A percentile compares a stretch with the other conserved stretches of the same genome.
Conservation (phyloP, 1,139 yeast genomes). For the Kurtzmaniella quercitrusa region DNA sequence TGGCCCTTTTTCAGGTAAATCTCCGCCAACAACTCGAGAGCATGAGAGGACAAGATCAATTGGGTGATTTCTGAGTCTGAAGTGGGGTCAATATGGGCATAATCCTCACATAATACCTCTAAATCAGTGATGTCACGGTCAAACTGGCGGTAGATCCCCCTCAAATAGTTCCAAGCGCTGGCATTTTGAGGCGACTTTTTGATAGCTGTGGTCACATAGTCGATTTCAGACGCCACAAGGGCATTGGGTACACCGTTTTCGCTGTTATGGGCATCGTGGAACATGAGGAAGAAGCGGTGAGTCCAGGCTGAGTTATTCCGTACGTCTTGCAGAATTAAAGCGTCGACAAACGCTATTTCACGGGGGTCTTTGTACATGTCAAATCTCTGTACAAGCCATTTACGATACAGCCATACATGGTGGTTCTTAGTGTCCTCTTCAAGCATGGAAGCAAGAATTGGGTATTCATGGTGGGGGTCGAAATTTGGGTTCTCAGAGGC, state of each 20-base stretch:
- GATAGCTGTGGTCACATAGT: conserved; percentile 45
- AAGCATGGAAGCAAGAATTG: conserved; percentile 62
- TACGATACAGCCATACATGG: conserved; percentile 92
- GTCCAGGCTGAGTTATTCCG: conserved; percentile 95
- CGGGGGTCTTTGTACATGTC: conserved; percentile 35
- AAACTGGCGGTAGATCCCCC: conserved; percentile 50
- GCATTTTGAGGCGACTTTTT: conserved; percentile 71
- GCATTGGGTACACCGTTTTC: conserved; percentile 13
- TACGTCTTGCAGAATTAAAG: conserved; percentile 55
- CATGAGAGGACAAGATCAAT: conserved; percentile 51
- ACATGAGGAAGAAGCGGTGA: conserved; percentile 63
- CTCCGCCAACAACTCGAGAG: conserved; percentile 61
- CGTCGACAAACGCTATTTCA: conserved; percentile 55
- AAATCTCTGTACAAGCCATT: conserved; percentile 68
- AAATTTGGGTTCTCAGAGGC: conserved; percentile 21
- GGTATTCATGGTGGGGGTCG: conserved; percentile 52
- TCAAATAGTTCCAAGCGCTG: conserved; percentile 82
- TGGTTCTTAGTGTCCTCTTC: conserved; percentile 83
- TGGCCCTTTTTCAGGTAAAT: conserved; percentile 33
- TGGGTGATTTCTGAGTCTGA: conserved; percentile 12
- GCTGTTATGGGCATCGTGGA: conserved; percentile 18
- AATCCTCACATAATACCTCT: conserved; percentile 40
- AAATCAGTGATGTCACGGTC: conserved; percentile 28
- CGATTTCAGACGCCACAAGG: conserved; percentile 24
- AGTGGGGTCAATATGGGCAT: conserved; percentile 25